Conservation (phyloP, 2,329 filamentous ascomycete genomes). For the Xylaria multiplex region DNA sequence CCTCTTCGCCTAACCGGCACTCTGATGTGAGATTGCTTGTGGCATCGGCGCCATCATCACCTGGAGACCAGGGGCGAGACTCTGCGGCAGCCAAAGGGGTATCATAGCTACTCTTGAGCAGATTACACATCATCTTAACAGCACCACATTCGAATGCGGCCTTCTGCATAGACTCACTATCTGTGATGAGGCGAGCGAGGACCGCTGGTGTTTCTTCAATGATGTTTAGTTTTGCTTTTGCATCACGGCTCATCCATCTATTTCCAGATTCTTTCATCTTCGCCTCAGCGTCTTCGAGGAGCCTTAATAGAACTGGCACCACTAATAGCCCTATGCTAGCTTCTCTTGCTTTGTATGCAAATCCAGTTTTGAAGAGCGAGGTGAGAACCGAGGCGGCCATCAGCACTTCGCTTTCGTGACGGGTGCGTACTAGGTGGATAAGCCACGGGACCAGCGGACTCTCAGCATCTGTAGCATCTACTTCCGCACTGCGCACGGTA, state of each 20-base stretch:
- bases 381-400: constrained; percentile 76
- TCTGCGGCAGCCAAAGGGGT: constrained; percentile 51
- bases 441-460: constrained; percentile 79
- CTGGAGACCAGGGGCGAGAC: constrained; percentile 52
- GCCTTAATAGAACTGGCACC: constrained; percentile 74
- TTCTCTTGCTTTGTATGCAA: constrained; percentile 72
- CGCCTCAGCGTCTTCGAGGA: constrained; percentile 66
- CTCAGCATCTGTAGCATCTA: constrained; percentile 68
- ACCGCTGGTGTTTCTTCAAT: constrained; percentile 78
- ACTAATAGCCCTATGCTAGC: constrained; percentile 72
- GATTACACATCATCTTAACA: constrained; percentile 57
- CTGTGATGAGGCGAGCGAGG: constrained; percentile 80
- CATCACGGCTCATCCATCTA: constrained; percentile 39
- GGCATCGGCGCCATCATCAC: constrained; percentile 46
- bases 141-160: constrained; percentile 76
- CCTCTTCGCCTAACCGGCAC: constrained; percentile 67
- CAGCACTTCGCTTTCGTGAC: constrained; percentile 67
- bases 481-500: constrained; percentile 44
- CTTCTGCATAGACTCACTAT: constrained; percentile 82
- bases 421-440: constrained; percentile 69
- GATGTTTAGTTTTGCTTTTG: constrained; percentile 60
- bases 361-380: constrained; percentile 73
- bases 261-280: constrained; percentile 52
- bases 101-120: constrained; percentile 63
- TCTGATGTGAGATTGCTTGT: constrained; percentile 50